Evolutionary conservation across 257 asterid species (phyloP), one percentile per base, ranked within the genome.

Genomic region (Solanum pimpinellifolium): DNA sequence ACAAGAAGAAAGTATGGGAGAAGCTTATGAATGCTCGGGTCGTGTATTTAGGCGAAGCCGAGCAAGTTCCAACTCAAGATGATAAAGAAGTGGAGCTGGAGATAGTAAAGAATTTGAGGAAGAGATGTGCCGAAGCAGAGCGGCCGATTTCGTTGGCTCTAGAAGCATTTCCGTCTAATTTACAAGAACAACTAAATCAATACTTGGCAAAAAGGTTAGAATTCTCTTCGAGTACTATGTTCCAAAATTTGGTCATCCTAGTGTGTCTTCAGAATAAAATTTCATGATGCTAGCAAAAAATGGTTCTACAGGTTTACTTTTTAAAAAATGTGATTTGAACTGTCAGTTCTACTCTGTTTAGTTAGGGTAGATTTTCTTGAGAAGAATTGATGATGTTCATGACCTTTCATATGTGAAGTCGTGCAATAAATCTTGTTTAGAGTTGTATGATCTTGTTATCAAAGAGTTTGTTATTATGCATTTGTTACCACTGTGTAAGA

Each of bases 21-120:
- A 96, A 94, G 92, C 87, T 96, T 87, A 92, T 94, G 96, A 93
- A 91, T 90, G 96, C 95, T 87, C 91, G 96, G 87, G 77, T 89
- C 18, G 95, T 96, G 84, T 96, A 93, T 87, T 88, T 96, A 86
- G 99, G 98, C 44, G 98, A 95, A 91, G 98, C 97, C 69, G 98
- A 95, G 91, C 98, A 92, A 88, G 98, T 96, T 85, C 98, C 98
- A 3, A 83, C 86, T 60, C 88, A 92, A 14, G 99, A 96, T 70
- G 99, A 96, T 88, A 94, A 92, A 87, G 96, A 91, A 83, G 59
- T 94, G 93, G 98, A 94, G 95, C 92, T 96, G 74, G 96, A 93
- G 91, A 93, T 96, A 86, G 90, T 96, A 88, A 94, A 91, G 89
- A 92, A 84, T 87, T 89, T 95, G 91, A 90, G 89, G 84, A 94